Percentiles rank a stretch among this genome's conserved stretches.
These are phyloP conservation scores for Sporothrix variecibatus DNA, from an alignment of 2,329 filamentous ascomycete species.

Conservation along the genomic window DNA sequence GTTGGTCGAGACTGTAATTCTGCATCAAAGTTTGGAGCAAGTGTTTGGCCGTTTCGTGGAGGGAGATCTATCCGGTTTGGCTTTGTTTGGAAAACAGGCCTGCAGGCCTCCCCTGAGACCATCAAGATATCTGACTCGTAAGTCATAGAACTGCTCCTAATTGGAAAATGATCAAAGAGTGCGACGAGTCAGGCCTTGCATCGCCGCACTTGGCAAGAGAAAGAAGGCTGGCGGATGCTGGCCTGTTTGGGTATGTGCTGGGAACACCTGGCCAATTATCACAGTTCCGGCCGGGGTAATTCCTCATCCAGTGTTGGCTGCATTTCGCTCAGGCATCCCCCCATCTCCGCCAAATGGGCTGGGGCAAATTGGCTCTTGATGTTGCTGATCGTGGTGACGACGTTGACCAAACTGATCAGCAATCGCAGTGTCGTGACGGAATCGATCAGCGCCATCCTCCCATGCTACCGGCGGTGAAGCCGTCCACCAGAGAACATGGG, in stretches of 20 bases:
- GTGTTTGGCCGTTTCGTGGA: constrained; percentile 4
- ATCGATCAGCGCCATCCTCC: constrained; percentile 9
- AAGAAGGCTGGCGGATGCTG: neutral
- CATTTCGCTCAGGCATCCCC: neutral
- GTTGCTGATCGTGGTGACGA: constrained; percentile 1
- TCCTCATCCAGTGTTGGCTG: neutral
- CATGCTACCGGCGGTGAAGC: neutral
- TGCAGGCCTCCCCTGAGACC: neutral
- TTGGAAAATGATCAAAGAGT: neutral
- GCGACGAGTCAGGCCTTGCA: neutral
- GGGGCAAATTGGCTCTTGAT: neutral
- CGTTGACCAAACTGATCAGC: neutral
- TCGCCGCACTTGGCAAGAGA: neutral
- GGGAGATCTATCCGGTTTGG: neutral
- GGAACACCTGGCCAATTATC: neutral
- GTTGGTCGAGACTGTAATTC: neutral
- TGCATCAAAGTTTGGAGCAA: neutral
- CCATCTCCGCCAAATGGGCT: neutral
- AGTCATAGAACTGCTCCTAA: neutral
- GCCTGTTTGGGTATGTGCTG: neutral
- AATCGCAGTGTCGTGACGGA: neutral
- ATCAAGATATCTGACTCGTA: neutral
- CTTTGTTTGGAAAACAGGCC: neutral
- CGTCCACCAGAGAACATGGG: neutral
- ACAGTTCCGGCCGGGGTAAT: neutral